These are phyloP conservation scores for Leptomonas pyrrhocoris DNA, from an alignment of 208 protist species.

Conservation along the genomic window DNA sequence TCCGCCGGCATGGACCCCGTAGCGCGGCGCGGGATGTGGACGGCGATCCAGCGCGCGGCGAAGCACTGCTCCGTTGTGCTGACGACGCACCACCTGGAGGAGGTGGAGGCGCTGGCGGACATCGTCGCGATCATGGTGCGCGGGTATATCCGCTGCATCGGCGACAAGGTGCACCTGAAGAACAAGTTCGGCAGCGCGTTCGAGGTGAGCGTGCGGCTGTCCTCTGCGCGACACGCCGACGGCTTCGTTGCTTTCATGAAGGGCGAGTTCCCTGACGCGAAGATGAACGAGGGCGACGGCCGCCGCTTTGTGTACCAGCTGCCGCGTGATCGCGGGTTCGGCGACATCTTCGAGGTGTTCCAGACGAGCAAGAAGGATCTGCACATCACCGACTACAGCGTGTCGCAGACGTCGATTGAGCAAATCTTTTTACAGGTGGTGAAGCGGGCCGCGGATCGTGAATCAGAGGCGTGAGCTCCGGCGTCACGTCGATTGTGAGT, in stretches of 20 bases:
- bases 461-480: too few relatives aligned
- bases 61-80: slow-evolving; percentile 79
- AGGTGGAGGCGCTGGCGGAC: slow-evolving; percentile 87
- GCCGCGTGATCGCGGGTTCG: slow-evolving; percentile 41
- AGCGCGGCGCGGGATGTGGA: slow-evolving; percentile 66
- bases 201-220: slow-evolving; percentile 56
- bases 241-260: slow-evolving; percentile 42
- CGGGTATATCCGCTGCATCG: slow-evolving; percentile 78
- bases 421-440: slow-evolving; percentile 77
- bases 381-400: slow-evolving; percentile 61
- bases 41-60: slow-evolving; percentile 55
- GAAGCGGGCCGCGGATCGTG: too few relatives aligned
- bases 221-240: slow-evolving; percentile 25
- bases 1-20: slow-evolving; percentile 75
- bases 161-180: slow-evolving; percentile 74
- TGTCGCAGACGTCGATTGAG: slow-evolving; percentile 83
- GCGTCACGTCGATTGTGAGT: too few relatives aligned
- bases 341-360: slow-evolving; percentile 42
- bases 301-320: slow-evolving; percentile 51
- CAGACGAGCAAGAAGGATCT: slow-evolving; percentile 39
- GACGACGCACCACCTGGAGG: slow-evolving; percentile 94
- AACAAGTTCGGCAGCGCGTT: slow-evolving; percentile 64
- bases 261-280: slow-evolving; percentile 32
- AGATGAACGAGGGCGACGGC: slow-evolving; percentile 38
- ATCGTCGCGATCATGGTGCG: slow-evolving; percentile 79